Evolutionary conservation across 139 green algal species (phyloP).

Genomic region (Micractinium sp.): DNA sequence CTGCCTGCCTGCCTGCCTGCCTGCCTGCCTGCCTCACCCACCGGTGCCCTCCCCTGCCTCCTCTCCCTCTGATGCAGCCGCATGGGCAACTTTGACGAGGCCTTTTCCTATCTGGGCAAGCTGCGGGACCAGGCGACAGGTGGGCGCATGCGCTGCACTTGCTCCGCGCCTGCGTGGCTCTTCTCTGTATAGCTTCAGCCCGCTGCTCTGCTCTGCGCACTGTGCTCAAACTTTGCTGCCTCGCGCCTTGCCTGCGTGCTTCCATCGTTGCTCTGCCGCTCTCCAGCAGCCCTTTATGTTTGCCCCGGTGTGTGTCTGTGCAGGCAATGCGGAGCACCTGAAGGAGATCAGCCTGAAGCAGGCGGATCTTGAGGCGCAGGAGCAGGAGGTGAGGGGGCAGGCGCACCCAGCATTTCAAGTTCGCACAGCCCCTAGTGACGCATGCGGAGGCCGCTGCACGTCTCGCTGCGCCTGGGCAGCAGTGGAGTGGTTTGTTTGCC

Average conservation of each 20-base stretch:
- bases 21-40: not conserved
- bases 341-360: slow-evolving; percentile 31
- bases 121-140: not conserved
- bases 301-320: not conserved
- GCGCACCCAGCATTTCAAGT: not conserved
- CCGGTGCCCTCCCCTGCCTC: not conserved
- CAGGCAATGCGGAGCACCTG: slow-evolving; percentile 25
- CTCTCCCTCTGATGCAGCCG: not conserved
- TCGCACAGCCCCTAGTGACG: not conserved
- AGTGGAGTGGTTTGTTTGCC: not conserved
- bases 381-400: slow-evolving; percentile 1
- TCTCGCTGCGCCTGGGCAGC: not conserved
- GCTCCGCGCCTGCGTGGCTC: no score
- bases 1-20: not conserved
- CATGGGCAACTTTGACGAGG: slow-evolving; percentile 30
- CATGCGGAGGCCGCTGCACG: not conserved
- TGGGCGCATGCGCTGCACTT: not conserved
- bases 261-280: not conserved
- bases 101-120: not conserved
- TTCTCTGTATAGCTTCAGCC: not conserved
- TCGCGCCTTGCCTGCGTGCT: not conserved
- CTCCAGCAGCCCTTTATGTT: no score
- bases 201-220: not conserved
- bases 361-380: slow-evolving; percentile 31
- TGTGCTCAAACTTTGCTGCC: not conserved